Evolutionary conservation across 2,329 filamentous ascomycete genomes (phyloP), one percentile per base, ranked within the genome.

Genomic region (Pyricularia sp.): DNA sequence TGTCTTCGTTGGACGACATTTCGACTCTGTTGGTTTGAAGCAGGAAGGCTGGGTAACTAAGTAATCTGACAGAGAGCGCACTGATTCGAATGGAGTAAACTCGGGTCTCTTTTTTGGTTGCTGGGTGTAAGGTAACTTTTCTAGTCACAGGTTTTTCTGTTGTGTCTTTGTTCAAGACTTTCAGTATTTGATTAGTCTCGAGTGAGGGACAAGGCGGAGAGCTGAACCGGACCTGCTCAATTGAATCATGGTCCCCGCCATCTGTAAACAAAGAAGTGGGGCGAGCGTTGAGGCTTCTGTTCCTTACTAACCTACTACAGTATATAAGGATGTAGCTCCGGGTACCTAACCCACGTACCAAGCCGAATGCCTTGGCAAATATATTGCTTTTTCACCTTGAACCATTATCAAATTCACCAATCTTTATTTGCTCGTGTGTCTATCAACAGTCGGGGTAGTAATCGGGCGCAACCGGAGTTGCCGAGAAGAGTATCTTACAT

Each of bases 1-100:
- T 78, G 50, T 80, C 75, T 70, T 79, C 77, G 70, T 78, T 78
- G 69, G 78, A 77, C 12, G 79, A 75, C 80, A 82, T 82, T 33
- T 64, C 31, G 7, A 1, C 5, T 68, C 7, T 2, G 20, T 5
- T 28, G 59, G 59, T 12, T 63, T 28, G 26, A 63, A 28, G 25
- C 25, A 30, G 25, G 12, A 17, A 17, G 25, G 26, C 58, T 17
- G 20, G 9, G 25, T 61, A 25, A 23, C 23, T 3, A 12, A 61
- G 58, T 17, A 63, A 30, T 50, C 42, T n/a, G 6, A n/a, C 42
- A 50, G 3, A 6, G 20, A 20, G 42, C 42, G 20, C 2, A 64
- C 1, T 14, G 59, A 64, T 64, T 7, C 23, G 42, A 50, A 50
- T 50, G 17, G 1, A 50, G 20, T 50, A 10, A 6, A 10, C 5